Base-by-base conservation (phyloP, 306 rosid genomes). In the Casuarina cunninghamiana region DNA sequence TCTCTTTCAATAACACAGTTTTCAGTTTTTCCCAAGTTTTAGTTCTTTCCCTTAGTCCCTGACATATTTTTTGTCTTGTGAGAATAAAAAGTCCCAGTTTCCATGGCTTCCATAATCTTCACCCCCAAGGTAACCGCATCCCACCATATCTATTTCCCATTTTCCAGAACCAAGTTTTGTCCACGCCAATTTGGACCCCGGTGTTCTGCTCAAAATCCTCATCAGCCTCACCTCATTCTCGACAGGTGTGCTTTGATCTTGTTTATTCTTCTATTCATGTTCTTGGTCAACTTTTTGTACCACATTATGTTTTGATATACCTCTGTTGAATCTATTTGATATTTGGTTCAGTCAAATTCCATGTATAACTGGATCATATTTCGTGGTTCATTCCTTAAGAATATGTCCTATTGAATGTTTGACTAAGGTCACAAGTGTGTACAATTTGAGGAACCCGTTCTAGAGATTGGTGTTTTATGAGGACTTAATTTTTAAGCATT, bases 51-150 rank as follows among this genome's bases (percentile, higher is more conserved):
- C 38, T 41, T 26, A 72, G 45, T 21, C 55, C 19, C 67, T 54
- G 8, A 73, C 32, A 26, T 86, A 84, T 77, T 53, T 53, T 83
- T 72, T 83, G 38, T 21, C 75, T 69, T 66, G 70, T 84, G 39
- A 72, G 46, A 66, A 10, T 19, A 62, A 16, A 62, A 5, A 5
- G 50, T 3, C 58, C 12, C 45, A 45, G 49, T 76, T 74, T 76
- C 87, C 79, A 91, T 93, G 98, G 92, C 94, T 74, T 83, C 92
- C 83, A 77, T 85, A 13, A 71, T 88, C 67, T 86, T 74, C 66
- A 67, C 67, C 66, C 84, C 79, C 48, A 79, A 45, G 37, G 43
- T 82, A 71, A 83, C 86, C 80, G 77, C 86, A 80, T 77, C 89
- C 71, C 80, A 7, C 53, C 82, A 71, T 41, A 39, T 81, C 4